Evolutionary conservation across 2,329 filamentous ascomycete species (phyloP).

Genomic region (Cucurbitaria berberidis): DNA sequence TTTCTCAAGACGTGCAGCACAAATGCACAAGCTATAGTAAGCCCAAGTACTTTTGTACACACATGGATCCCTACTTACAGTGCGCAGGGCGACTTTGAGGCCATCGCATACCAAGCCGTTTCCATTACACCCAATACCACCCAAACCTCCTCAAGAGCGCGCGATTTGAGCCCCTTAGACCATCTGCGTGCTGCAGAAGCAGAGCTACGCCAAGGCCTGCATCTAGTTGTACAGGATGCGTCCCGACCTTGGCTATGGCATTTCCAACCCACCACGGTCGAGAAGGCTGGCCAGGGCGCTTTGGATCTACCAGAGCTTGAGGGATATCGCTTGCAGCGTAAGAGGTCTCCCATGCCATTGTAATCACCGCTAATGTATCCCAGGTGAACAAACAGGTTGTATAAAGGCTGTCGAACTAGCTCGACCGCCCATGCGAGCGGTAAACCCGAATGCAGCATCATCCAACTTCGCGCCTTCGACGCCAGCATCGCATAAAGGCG

Average conservation of each 20-base stretch:
- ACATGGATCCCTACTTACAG: constrained; percentile 17
- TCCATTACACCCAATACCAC: constrained; percentile 34
- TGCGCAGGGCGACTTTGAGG: constrained; percentile 45
- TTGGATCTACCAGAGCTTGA: constrained; percentile 34
- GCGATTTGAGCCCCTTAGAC: constrained; percentile 29
- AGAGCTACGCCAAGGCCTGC: constrained; percentile 32
- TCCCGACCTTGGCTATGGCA: constrained; percentile 44
- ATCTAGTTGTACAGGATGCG: constrained; percentile 41
- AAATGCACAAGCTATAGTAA: constrained; percentile 49
- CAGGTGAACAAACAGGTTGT: constrained; percentile 42
- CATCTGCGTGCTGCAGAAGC: constrained; percentile 41
- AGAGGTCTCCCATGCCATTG: constrained; percentile 1
- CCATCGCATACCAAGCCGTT: constrained; percentile 46
- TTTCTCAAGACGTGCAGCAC: constrained; percentile 47
- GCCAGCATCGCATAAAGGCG: constrained; percentile 25
- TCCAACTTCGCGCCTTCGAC: constrained; percentile 28
- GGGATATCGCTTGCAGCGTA: constrained; percentile 42
- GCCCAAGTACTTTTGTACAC: background rate
- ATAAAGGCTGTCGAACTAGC: constrained; percentile 45
- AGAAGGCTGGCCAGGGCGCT: constrained; percentile 29
- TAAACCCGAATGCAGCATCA: constrained; percentile 27
- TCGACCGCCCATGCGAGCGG: constrained; percentile 33
- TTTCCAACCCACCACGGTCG: constrained; percentile 36
- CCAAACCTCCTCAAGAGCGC: constrained; percentile 12
- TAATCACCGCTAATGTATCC: constrained; percentile 23